Base-by-base conservation (phyloP, 2,329 filamentous ascomycete genomes). In the Aspergillus pseudotamarii region DNA sequence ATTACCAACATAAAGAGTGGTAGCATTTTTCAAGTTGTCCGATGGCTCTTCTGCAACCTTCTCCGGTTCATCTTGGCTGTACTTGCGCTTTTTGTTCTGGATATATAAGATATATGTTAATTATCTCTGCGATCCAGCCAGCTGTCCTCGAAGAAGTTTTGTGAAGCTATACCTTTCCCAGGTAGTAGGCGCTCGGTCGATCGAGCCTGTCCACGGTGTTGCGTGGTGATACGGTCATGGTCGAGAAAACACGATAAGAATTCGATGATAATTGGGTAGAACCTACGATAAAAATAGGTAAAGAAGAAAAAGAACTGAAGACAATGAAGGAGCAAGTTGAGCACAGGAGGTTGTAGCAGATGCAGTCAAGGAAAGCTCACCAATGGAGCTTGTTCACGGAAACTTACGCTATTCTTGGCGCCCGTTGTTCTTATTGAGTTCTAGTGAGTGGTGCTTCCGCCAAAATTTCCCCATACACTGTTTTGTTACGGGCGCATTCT, bases 1-100 rank as follows among this genome's bases (percentile, higher is more conserved):
- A 78, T 99, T 99, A 73, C 95, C 95, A 54, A 99, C 94, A 75
- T 99, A 99, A 76, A 99, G 91, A 0, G 95, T 99, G 10, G 94
- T 94, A 46, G 95, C 93, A 76, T 95, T 85, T 68, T 88, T 91
- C 64, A 99, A 84, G 66, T 93, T 92, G 69, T 97, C 93, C 64
- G 92, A 89, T 51, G 86, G 80, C 46, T 90, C 88, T 59, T 88
- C 83, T 11, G n/a, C 3, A 14, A 81, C 80, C n/a, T 81, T 80
- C 45, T 88, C 85, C 54, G 84, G 76, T 6, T 84, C 86, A 69
- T 91, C 82, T 64, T 88, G 85, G 71, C 85, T 85, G 70, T 83
- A 83, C 78, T 88, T 88, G 74, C 86, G 84, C 75, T 89, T 88
- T 80, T 92, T 93, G 79, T 91, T 91, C 88, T 93, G 73, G 38